Evolutionary conservation across 2,329 filamentous ascomycete genomes (phyloP), one percentile per base, ranked within the genome.

Genomic region (Rugonectria rugulosa): DNA sequence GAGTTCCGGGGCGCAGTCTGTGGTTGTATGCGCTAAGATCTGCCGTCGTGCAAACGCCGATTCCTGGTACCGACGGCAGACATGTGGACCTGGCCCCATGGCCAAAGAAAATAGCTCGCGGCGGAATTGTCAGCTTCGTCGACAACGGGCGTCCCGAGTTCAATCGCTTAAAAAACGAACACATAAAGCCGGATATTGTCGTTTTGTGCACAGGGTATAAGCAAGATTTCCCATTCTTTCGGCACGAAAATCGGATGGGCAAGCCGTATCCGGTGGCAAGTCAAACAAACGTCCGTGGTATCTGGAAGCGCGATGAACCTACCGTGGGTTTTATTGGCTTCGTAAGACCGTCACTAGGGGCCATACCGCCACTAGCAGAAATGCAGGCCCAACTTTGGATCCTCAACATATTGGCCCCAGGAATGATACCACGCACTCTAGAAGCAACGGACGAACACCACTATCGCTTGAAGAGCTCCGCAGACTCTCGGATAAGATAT

Each of bases 311-410:
- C 6, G 61, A 65, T 3, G 70, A 76, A 20, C 69, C 74, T 3
- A 70, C 68, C 1, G 58, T 79, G 4, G 75, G 70, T 12, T 80
- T 78, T 60, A 77, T 80, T 31, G 77, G 78, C 6, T 79, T 80
- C 57, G 68, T 79, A 8, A 69, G 78, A 2, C 78, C 76, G 2
- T 71, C 71, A 2, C 66, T 77, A 14, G 74, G 74, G 23, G 76
- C 77, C 26, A 79, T 80, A 20, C 76, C 77, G 3, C 77, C 78
- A 3, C 71, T 79, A 8, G 63, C 76, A 4, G 77, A 80, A 61
- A 62, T 79, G 49, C 77, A 80, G 66, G 72, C 75, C 8, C 75
- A 78, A 65, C 69, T 79, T 2, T 78, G 74, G 72, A 70, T 71
- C 4, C 66, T 70, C 27, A 59, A 74, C 19, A 68, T 77, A 14